Evolutionary conservation across 1,284 basidiomycete genomes (phyloP).

Genomic region (Cryptococcus deneoformans): DNA sequence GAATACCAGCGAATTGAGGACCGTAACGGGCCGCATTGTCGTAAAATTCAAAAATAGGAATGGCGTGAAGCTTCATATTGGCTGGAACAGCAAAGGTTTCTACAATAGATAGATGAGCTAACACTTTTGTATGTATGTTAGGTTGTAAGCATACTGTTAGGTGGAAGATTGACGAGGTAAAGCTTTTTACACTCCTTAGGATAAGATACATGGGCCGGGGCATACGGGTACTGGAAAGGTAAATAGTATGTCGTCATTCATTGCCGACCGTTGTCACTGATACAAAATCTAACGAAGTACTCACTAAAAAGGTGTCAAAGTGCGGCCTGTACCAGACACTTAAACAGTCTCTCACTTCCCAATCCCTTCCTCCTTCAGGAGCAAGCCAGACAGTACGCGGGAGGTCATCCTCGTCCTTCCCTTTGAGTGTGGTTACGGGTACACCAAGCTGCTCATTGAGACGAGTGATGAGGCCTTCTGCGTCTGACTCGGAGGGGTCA

Average conservation of each 20-base stretch:
- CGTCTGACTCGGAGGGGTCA: constrained; percentile 90
- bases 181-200: constrained; percentile 98
- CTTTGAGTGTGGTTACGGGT: constrained; percentile 3
- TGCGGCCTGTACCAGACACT: constrained; percentile 59
- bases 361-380: constrained; percentile 56
- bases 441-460: constrained; percentile 80
- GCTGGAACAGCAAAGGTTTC: constrained; percentile 94
- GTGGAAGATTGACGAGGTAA: constrained; percentile 92
- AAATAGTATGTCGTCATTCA: not conserved
- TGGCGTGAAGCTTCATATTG: constrained; percentile 97
- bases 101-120: constrained; percentile 43
- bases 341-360: not conserved
- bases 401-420: not conserved
- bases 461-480: constrained; percentile 79
- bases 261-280: not conserved
- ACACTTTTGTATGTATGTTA: constrained; percentile 27
- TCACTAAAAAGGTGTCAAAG: constrained; percentile 96
- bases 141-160: constrained; percentile 64
- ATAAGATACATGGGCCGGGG: constrained; percentile 93
- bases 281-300: constrained; percentile 33
- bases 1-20: constrained; percentile 90
- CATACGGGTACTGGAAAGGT: constrained; percentile 81
- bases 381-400: not conserved
- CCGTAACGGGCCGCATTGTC: constrained; percentile 95
- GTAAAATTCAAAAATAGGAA: constrained; percentile 94